Evolutionary conservation across 1,284 basidiomycete species (phyloP), one percentile per base, ranked within the genome.

Genomic region (Cystobasidium slooffiae): DNA sequence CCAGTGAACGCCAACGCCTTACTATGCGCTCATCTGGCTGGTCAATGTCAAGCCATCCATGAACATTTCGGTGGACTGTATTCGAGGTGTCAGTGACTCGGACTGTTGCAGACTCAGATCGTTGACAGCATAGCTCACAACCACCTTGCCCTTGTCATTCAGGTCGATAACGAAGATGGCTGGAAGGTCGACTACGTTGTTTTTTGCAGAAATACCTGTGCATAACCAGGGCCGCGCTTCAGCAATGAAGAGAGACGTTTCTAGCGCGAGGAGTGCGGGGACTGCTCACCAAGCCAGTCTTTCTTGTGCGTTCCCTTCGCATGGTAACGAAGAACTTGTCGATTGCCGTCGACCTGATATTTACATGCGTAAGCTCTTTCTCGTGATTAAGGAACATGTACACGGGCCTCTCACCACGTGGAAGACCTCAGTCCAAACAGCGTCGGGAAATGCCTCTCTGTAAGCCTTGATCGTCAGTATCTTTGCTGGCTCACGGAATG

Each of bases 351-450:
- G 14, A 59, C 56, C 56, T 59, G 46, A 49, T 14, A 49, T 49
- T 12, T 6, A 12, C 46, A 14, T 12, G 14, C 6, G 46, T 14
- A 6, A 14, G 3, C 12, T 1, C 46, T 49, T 12, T 49, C 14
- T 6, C 12, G n/a, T 49, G 14, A 6, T n/a, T 1, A n/a, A 14
- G 46, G 52, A 18, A 20, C 18, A 10, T 53, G 18, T 5, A n/a
- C 46, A 14, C n/a, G 6, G 14, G 46, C 46, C 12, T 3, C 39
- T 18, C 43, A 59, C 56, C 6, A 59, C 39, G 31, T 39, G 39
- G 39, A 59, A 59, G 56, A 59, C 56, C 39, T 59, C 56, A n/a
- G 56, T 59, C 56, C 56, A 59, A 22, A 59, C 39, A 39, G 56
- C 56, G 18, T 59, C 56, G 7, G 56, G 56, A 24, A 59, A 59